These are phyloP conservation scores for Paralagenidium karlingii DNA, from an alignment of 352 stramenopile genomes.

Conservation along the genomic window DNA sequence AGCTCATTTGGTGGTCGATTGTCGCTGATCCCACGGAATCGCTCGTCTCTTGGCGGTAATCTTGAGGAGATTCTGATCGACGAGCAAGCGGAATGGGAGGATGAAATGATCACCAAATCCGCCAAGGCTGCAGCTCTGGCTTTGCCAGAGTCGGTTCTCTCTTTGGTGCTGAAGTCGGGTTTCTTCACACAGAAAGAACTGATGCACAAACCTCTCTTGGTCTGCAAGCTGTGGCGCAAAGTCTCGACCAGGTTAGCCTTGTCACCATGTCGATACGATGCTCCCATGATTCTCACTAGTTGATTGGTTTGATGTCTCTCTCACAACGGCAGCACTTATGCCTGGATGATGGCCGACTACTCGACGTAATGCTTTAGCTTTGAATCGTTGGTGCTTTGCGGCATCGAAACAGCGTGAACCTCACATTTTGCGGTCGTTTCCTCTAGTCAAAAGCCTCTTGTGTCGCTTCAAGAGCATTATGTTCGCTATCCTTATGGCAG, in stretches of 20 bases:
- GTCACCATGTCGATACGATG: too few relatives aligned
- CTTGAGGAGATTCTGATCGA: constrained; percentile 14
- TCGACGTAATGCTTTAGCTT: constrained; percentile 5
- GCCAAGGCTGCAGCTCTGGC: too few relatives aligned
- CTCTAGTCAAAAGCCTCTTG: constrained; percentile 24
- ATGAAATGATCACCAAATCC: too few relatives aligned
- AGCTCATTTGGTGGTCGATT: constrained; percentile 27
- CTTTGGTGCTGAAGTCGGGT: too few relatives aligned
- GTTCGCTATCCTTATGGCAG: constrained; percentile 39
- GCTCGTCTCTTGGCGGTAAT: constrained; percentile 22
- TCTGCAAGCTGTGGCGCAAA: too few relatives aligned
- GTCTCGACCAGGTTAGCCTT: too few relatives aligned
- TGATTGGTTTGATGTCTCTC: too few relatives aligned
- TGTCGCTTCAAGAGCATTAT: constrained; percentile 33
- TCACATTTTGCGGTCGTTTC: constrained; percentile 17
- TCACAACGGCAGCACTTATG: constrained; percentile 13
- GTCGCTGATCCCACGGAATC: too few relatives aligned
- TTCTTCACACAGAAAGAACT: too few relatives aligned
- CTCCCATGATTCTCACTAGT: too few relatives aligned
- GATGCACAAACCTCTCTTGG: too few relatives aligned
- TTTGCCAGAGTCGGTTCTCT: too few relatives aligned
- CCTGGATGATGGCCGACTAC: constrained; percentile 15
- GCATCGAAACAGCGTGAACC: constrained; percentile 20
- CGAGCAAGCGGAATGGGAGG: constrained; percentile 36
- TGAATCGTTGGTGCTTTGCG: not conserved